Base-by-base conservation (phyloP, 1,284 basidiomycete genomes). In the Cryptococcus depauperatus region DNA sequence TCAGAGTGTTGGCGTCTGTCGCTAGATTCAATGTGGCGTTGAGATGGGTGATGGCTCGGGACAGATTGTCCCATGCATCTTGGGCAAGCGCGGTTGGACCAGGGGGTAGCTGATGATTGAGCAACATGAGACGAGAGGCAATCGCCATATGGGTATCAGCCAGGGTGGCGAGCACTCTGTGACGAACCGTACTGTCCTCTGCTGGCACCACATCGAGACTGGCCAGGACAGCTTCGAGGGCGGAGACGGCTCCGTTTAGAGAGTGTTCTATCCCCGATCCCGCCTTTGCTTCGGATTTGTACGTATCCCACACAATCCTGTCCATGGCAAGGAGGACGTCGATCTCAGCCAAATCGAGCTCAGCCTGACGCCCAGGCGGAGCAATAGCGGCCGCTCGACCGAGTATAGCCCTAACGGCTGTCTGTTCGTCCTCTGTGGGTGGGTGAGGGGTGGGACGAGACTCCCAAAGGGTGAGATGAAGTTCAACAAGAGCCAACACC, bases 341-440 rank as follows among this genome's bases (percentile, higher is more conserved):
- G 47, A 64, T 61, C 46, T 69, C 63, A 22, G 52, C 51, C 3
- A 69, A 47, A 44, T 66, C 64, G 22, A 68, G 35, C 55, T 69
- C 65, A 14, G 64, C 56, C 52, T 68, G 62, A 37, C 63, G 52
- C 3, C 47, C 54, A 0, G 52, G 32, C 5, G 62, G 55, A 4
- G 47, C 52, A 32, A 54, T 33, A 10, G 27, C 10, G 5, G 55
- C 51, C 9, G 61, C 59, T 7, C 52, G 48, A 37, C 63, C 60
- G 25, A 69, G 47, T 22, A 62, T 49, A 14, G 39, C 33, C 19
- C 58, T 57, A 3, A 64, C 59, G 8, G 50, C 50, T 10, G 46
- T 38, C 47, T 69, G 67, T 35, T 61, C 54, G 13, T 44, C 44
- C 32, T 63, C 62, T 7, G 53, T 45, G 5, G 67, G 65, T 2